Evolutionary conservation across 2,329 filamentous ascomycete species (phyloP), one percentile per base, ranked within the genome.

Genomic region (Cordyceps javanica): DNA sequence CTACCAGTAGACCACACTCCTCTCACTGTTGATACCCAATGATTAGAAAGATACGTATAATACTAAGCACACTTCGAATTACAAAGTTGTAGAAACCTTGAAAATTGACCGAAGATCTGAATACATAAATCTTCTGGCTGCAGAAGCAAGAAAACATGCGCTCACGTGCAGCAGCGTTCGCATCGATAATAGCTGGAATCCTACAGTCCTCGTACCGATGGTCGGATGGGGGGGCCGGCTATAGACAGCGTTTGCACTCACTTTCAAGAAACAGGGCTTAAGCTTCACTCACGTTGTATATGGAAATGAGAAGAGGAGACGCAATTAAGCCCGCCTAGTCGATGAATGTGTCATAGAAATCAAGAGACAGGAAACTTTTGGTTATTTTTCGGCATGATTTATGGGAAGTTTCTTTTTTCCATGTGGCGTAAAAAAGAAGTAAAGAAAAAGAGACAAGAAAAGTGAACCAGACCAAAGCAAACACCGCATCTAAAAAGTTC

Each of bases 401-500:
- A 34, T 41, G n/a, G n/a, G n/a, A n/a, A n/a, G n/a, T 44, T 57
- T 23, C 34, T 50, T 21, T 53, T 45, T 58, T 46, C 19, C 26
- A 26, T 23, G 39, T 55, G 60, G 60, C 54, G 46, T 48, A 56
- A 59, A 61, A 52, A 59, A 46, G 54, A 9, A 42, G 14, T 10
- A 62, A 50, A 52, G 32, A 45, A 57, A 53, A 59, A 59, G 62
- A 50, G 53, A 60, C 48, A 62, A 51, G 53, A 60, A 51, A 60
- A 58, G 53, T 30, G 25, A 57, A 57, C 45, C 45, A 57, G 55
- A 52, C 46, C 48, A 52, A 52, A 53, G 32, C 48, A 52, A 58
- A 58, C 55, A 58, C 55, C 55, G 42, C 39, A 46, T 58, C 48
- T 52, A 56, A 46, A 56, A 52, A 58, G 48, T 46, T 53, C 41